Conservation (phyloP, 164 flowering plant genomes). For the Berberis vulgaris region DNA sequence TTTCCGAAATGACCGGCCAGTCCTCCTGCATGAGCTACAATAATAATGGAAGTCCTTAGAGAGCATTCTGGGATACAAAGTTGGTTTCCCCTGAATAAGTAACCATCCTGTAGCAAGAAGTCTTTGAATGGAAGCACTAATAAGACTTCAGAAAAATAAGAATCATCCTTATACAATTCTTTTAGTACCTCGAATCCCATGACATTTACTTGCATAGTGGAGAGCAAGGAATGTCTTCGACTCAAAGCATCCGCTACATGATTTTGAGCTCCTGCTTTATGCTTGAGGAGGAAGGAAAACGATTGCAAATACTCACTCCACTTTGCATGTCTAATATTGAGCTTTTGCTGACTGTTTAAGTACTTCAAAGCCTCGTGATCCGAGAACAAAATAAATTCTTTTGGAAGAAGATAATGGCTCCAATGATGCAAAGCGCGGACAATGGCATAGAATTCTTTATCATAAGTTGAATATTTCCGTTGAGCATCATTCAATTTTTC, state of each 20-base stretch:
- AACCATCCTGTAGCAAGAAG: conserved; percentile 5
- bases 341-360: conserved; percentile 3
- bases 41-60: conserved; percentile 1
- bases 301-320: conserved; percentile 8
- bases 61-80: conserved; percentile 5
- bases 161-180: conserved; percentile 7
- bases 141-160: background rate
- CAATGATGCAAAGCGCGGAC: conserved; percentile 1
- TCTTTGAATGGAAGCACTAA: background rate
- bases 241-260: conserved; percentile 10
- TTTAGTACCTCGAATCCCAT: conserved; percentile 8
- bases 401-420: too few species aligned
- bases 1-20: conserved; percentile 15
- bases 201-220: background rate
- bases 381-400: too few species aligned
- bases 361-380: conserved; percentile 5
- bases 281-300: background rate
- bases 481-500: conserved; percentile 1
- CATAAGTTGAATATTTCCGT: conserved; percentile 4
- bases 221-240: background rate
- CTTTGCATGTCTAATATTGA: conserved; percentile 2
- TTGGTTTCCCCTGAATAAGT: background rate
- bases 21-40: conserved; percentile 10
- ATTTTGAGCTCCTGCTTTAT: conserved; percentile 2
- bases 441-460: conserved; percentile 8